A percentile compares a stretch with the other conserved stretches of the same genome.
These are phyloP conservation scores for Parathielavia hyrcaniae DNA, from an alignment of 495 filamentous ascomycete species.

Conservation along the genomic window DNA sequence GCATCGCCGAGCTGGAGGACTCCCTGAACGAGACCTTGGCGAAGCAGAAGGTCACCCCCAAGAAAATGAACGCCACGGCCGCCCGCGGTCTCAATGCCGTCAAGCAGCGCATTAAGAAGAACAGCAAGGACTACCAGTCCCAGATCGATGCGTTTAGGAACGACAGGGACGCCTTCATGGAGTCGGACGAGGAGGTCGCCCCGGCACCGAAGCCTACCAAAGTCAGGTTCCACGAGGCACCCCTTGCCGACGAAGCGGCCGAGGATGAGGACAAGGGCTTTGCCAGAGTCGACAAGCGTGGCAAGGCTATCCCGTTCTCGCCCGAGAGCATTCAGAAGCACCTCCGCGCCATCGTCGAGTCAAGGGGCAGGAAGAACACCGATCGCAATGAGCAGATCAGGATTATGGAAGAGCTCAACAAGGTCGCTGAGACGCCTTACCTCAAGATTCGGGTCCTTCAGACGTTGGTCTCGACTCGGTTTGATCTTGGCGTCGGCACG, in stretches of 20 bases:
- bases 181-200: constrained; percentile 69
- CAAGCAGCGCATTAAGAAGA: constrained; percentile 95
- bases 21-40: constrained; percentile 86
- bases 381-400: constrained; percentile 90
- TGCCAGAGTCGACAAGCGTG: constrained; percentile 75
- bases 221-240: constrained; percentile 34
- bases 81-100: constrained; percentile 90
- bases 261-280: constrained; percentile 79
- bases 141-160: constrained; percentile 84
- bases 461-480: constrained; percentile 86
- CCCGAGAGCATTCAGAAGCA: constrained; percentile 98
- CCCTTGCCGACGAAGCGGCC: constrained; percentile 28
- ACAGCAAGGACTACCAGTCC: constrained; percentile 86
- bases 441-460: constrained; percentile 90
- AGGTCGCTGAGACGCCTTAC: constrained; percentile 83
- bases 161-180: constrained; percentile 80
- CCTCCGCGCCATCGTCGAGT: constrained; percentile 85
- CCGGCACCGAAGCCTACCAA: constrained; percentile 42
- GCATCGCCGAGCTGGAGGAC: constrained; percentile 90
- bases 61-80: constrained; percentile 98
- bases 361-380: constrained; percentile 97
- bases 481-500: constrained; percentile 79
- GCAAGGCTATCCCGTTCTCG: constrained; percentile 80
- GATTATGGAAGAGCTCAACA: constrained; percentile 92
- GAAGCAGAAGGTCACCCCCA: constrained; percentile 91